Base-by-base conservation (phyloP, 345 rosid species). In the Corymbia maculata region DNA sequence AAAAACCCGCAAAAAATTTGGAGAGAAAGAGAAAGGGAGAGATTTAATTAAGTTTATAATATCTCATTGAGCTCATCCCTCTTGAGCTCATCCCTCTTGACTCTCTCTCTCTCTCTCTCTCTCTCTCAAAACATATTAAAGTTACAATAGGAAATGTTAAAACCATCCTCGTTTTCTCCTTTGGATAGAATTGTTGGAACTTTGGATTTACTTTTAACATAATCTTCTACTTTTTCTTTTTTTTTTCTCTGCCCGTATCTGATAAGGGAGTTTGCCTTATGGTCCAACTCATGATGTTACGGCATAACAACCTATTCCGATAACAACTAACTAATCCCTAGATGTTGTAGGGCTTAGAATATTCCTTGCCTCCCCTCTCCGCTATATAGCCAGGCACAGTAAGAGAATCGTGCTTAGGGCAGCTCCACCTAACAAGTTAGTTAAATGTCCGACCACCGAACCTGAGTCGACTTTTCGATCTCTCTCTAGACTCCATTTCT, bases 211-310 rank as follows among this genome's bases (percentile, higher is more conserved):
- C 42, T 36, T 36, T 36, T 36, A 4, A 36, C 10, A 53, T 53
- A 53, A 53, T 0, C 4, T 21, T 53, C 59, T 21, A 21, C n/a
- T n/a, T n/a, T n/a, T 24, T 53, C 8, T 8, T 7, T 19, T 21
- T 19, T 53, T 0, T 53, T 52, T 51, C 17, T 53, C 0, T 53
- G 24, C 59, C 7, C 0, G 13, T 4, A 59, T 59, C 30, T 10
- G 66, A 28, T 2, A 24, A 36, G 80, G 12, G 21, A 36, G 49
- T 22, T 28, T 55, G 61, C 26, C 82, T 70, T 9, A 5, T 36
- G 82, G 82, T 21, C 49, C 4, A 75, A 75, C 26, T 36, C 12
- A 22, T 36, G 26, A 36, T 75, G 47, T 19, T 2, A 36, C 5
- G 80, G 49, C 84, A 42, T 19, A 42, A 42, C 84, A 75, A 75